Evolutionary conservation across 768 basidiomycete species (phyloP).

Genomic region (Xerocomellus chrysenteron): DNA sequence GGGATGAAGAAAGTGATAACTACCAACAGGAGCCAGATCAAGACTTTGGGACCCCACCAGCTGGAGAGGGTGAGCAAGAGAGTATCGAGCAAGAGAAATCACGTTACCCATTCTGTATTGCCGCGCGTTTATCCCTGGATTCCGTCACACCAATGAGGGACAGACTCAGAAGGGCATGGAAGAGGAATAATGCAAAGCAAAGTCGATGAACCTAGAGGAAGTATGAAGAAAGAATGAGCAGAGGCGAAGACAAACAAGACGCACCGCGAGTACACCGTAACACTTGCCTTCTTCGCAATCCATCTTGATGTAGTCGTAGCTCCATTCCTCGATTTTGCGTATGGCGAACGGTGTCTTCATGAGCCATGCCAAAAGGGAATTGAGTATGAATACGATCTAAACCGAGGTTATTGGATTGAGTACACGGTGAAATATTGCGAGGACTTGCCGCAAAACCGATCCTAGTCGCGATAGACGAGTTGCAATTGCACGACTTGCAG

Average conservation of each 20-base stretch:
- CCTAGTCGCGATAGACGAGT: constrained; percentile 96
- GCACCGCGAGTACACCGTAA: constrained; percentile 92
- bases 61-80: constrained; percentile 40
- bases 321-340: constrained; percentile 85
- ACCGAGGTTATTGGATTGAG: neutral
- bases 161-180: constrained; percentile 80
- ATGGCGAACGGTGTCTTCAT: constrained; percentile 92
- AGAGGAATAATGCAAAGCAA: constrained; percentile 89
- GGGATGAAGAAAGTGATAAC: constrained; percentile 91
- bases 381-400: constrained; percentile 92
- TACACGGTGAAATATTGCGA: neutral
- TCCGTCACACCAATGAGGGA: constrained; percentile 84
- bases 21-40: constrained; percentile 84
- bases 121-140: constrained; percentile 89
- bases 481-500: constrained; percentile 98
- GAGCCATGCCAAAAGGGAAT: constrained; percentile 95
- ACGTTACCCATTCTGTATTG: constrained; percentile 92
- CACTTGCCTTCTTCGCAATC: constrained; percentile 90
- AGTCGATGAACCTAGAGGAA: constrained; percentile 79
- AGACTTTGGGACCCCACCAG: constrained; percentile 98
- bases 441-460: constrained; percentile 85
- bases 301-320: constrained; percentile 98
- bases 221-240: constrained; percentile 1
- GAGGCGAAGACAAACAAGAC: constrained; percentile 28
- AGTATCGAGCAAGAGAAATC: neutral